Base-by-base conservation (phyloP, 495 filamentous ascomycete species). In the Bathelium albidoporum region DNA sequence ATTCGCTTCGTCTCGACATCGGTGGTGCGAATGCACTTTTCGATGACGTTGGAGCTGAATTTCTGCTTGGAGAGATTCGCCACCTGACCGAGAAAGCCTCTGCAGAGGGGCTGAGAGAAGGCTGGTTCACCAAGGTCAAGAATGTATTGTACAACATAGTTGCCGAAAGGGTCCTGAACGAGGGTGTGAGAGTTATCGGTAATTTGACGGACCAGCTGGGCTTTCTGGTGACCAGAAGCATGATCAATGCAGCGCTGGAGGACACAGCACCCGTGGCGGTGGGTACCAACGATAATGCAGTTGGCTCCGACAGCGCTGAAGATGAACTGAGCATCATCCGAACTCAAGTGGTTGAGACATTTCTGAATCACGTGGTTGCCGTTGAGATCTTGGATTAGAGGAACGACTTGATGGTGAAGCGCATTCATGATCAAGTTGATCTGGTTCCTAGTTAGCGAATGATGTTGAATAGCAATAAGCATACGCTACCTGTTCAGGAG, bases 301-400 rank as follows among this genome's bases (percentile, higher is more conserved):
- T 92, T 79, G 32, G 76, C 79, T 65, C 90, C 91, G 66, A 97
- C 93, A 60, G 93, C 91, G 64, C 91, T 86, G 69, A 97, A 97
- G 75, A 98, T 97, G 79, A 98, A 98, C 69, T 91, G 84, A 20
- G 94, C 88, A 74, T 97, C 89, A 58, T 83, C 78, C 0, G 89
- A 74, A 62, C 81, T 83, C 5, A 97, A 84, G 69, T 92, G 93
- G 77, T 97, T 98, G 63, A 98, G 83, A 73, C 94, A 98, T 77
- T 97, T 98, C 74, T 98, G 94, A 66, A 98, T 95, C 65, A 98
- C 94, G 72, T 98, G 94, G 66, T 97, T 98, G 71, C 94, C 94
- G 71, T 98, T 98, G 59, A 97, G 76, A 66, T 98, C 94, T 73
- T 98, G 90, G 62, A 98, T 96, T 45, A 98, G 79, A 61, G 90